These are phyloP conservation scores for Aethionema arabicum DNA, from an alignment of 345 rosid genomes.

Conservation along the genomic window DNA sequence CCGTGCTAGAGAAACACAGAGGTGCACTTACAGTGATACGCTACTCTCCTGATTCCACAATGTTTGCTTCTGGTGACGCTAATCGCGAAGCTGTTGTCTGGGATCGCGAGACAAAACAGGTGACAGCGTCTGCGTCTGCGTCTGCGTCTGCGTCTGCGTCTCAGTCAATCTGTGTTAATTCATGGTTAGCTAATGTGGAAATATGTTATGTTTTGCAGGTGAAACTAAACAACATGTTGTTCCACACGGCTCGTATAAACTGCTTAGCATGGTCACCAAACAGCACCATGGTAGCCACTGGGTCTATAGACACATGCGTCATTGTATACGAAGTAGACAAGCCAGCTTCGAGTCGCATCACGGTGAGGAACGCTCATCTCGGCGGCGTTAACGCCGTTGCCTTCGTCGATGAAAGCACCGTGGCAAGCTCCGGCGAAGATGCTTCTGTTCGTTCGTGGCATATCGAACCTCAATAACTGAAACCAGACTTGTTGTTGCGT, in stretches of 20 bases:
- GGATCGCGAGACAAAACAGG: slow-evolving; percentile 65
- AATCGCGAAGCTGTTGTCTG: slow-evolving; percentile 73
- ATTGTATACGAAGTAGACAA: slow-evolving; percentile 65
- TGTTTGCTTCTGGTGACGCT: slow-evolving; percentile 74
- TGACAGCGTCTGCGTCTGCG: slow-evolving; percentile 14
- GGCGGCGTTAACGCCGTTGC: slow-evolving; percentile 70
- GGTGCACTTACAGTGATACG: slow-evolving; percentile 63
- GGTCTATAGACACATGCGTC: slow-evolving; percentile 67
- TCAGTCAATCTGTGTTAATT: not conserved
- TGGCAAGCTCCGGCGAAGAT: slow-evolving; percentile 75
- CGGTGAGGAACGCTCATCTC: slow-evolving; percentile 64
- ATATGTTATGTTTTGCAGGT: slow-evolving; percentile 41
- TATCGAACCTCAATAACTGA: slow-evolving; percentile 32
- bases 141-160: not conserved
- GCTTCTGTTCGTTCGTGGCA: slow-evolving; percentile 67
- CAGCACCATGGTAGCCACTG: slow-evolving; percentile 65
- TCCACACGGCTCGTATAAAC: slow-evolving; percentile 73
- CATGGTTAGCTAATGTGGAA: slow-evolving; percentile 7
- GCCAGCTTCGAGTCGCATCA: slow-evolving; percentile 63
- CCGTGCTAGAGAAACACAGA: slow-evolving; percentile 65
- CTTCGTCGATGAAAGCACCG: slow-evolving; percentile 49
- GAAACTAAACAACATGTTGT: slow-evolving; percentile 73
- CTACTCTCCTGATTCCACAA: slow-evolving; percentile 65
- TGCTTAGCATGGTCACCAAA: slow-evolving; percentile 79
- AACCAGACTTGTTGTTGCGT: not conserved